phyloP scores from a whole-genome alignment of 306 rosid genomes.

The Sphenostylis stenocarpa region DNA sequence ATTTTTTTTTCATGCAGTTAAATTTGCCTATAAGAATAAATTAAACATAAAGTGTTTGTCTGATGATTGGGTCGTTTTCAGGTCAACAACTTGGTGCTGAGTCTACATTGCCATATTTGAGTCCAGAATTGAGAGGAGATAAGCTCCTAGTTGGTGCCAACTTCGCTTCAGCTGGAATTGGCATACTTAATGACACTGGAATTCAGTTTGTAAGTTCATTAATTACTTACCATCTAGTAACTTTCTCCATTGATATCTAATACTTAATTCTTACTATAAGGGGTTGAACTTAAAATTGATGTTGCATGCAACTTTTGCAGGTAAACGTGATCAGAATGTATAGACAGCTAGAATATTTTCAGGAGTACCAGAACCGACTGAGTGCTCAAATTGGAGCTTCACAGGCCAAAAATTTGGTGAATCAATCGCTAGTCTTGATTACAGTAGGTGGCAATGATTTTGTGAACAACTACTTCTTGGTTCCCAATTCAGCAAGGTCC shows the following conservation, averaged over 20 bases:
- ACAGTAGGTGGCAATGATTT: conserved; percentile 89
- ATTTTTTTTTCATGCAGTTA: background rate
- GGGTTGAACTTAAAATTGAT: background rate
- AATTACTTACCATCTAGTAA: too few relatives aligned
- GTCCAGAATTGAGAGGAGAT: conserved; percentile 53
- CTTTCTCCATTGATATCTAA: too few relatives aligned
- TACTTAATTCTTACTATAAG: too few relatives aligned
- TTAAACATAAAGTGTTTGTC: background rate
- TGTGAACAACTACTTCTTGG: conserved; percentile 74
- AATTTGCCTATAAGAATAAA: background rate
- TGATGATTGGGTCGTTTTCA: background rate
- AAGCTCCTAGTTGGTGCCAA: conserved; percentile 76
- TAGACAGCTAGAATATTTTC: conserved; percentile 48
- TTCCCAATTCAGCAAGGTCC: conserved; percentile 75
- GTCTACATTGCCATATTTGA: conserved; percentile 64
- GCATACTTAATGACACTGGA: conserved; percentile 94
- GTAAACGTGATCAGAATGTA: conserved; percentile 65
- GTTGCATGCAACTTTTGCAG: conserved; percentile 35
- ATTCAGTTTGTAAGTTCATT: conserved; percentile 58
- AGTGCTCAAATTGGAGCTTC: conserved; percentile 48
- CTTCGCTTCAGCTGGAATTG: conserved; percentile 91
- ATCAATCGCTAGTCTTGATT: conserved; percentile 52
- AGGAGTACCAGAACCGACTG: conserved; percentile 55
- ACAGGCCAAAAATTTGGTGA: conserved; percentile 42
- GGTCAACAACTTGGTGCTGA: conserved; percentile 65